Conservation (phyloP, 768 basidiomycete genomes). For the Clitopilus passeckerianus region DNA sequence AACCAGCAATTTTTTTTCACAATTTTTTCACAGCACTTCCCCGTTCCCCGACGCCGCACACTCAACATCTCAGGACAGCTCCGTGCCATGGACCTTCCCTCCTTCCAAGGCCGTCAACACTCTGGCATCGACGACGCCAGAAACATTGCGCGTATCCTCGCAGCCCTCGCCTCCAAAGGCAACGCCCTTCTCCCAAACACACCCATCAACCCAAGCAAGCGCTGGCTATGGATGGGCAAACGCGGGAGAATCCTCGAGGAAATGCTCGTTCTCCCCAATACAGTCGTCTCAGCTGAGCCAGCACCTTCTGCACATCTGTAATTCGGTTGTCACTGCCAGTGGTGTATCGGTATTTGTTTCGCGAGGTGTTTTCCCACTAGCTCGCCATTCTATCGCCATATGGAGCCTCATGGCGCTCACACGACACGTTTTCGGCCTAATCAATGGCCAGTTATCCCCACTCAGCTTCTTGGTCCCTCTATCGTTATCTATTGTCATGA, state of each 20-base stretch:
- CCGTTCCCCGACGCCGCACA: slow-evolving; percentile 25
- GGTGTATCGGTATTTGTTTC: not conserved
- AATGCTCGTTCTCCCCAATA: slow-evolving; percentile 6
- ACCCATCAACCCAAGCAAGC: slow-evolving; percentile 53
- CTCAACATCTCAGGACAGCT: slow-evolving; percentile 78
- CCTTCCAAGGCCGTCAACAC: slow-evolving; percentile 83
- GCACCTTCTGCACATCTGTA: not conserved
- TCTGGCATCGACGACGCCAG: slow-evolving; percentile 90
- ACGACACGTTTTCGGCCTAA: not conserved
- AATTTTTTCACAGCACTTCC: slow-evolving; percentile 22
- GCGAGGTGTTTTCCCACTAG: not conserved
- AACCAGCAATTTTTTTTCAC: not conserved
- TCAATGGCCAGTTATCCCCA: not conserved
- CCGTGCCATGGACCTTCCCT: slow-evolving; percentile 59
- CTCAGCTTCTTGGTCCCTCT: not conserved
- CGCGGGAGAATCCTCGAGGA: slow-evolving; percentile 61
- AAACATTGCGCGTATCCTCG: slow-evolving; percentile 80
- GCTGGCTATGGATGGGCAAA: slow-evolving; percentile 88
- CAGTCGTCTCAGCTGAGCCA: not conserved
- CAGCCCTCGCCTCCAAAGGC: slow-evolving; percentile 70
- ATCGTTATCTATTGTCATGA: not conserved
- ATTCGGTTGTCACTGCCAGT: not conserved
- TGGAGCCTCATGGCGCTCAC: not conserved
- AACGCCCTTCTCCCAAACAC: slow-evolving; percentile 71
- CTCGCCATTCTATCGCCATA: not conserved